phyloP scores from a whole-genome alignment of 2,329 filamentous ascomycete species.

The Aspergillus transmontanensis region DNA sequence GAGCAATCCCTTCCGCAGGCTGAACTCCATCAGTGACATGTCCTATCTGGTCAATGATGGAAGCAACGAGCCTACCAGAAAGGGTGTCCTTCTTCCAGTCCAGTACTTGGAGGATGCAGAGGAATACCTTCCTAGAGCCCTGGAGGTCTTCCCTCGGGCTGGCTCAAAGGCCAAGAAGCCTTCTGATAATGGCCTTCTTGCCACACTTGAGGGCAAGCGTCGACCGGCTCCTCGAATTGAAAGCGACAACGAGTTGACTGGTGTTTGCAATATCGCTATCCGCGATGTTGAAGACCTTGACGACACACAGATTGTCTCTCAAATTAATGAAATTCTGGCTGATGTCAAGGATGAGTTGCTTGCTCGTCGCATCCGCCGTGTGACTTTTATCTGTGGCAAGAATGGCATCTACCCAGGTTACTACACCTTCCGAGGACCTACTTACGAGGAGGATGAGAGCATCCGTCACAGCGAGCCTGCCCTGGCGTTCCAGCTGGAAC shows the following conservation, averaged over 20 bases:
- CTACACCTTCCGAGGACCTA: constrained; percentile 95
- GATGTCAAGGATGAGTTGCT: constrained; percentile 83
- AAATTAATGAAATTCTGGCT: constrained; percentile 74
- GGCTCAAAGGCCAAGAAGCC: constrained; percentile 60
- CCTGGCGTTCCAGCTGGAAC: constrained; percentile 96
- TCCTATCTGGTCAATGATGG: constrained; percentile 77
- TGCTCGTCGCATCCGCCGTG: constrained; percentile 76
- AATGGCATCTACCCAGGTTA: constrained; percentile 95
- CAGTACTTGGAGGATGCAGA: constrained; percentile 93
- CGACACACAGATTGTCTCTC: constrained; percentile 76
- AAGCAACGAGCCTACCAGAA: constrained; percentile 72
- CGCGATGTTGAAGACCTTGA: constrained; percentile 82
- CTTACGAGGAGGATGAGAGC: constrained; percentile 86
- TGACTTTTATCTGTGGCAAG: constrained; percentile 95
- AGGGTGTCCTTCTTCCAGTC: constrained; percentile 92
- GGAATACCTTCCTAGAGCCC: constrained; percentile 77
- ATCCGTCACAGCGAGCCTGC: constrained; percentile 97
- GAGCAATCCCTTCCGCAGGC: constrained; percentile 72
- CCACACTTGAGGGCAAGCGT: constrained; percentile 74
- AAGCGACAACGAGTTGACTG: constrained; percentile 76
- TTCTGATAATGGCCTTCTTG: constrained; percentile 62
- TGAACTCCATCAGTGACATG: constrained; percentile 96
- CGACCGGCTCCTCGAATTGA: constrained; percentile 59
- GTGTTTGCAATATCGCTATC: constrained; percentile 89
- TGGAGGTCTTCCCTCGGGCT: constrained; percentile 75